phyloP scores from a whole-genome alignment of 1,284 basidiomycete species.

The Irpex sp. region DNA sequence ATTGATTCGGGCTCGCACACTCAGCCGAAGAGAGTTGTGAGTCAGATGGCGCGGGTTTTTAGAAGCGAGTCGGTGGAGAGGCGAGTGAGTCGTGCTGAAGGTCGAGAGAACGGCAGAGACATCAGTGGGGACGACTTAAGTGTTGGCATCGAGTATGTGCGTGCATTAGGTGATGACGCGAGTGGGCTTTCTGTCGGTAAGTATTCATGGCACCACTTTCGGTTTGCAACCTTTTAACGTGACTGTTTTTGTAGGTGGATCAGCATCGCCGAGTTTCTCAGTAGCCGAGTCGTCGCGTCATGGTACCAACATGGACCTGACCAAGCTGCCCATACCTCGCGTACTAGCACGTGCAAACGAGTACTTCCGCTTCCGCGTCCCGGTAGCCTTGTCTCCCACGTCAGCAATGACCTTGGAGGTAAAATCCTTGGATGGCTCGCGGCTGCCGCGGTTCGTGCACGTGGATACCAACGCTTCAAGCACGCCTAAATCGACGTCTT shows the following conservation, averaged over 20 bases:
- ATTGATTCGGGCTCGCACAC: slow-evolving; percentile 8
- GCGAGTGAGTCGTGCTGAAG: slow-evolving; percentile 46
- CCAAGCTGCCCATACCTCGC: slow-evolving; percentile 30
- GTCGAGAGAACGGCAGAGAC: slow-evolving; percentile 6
- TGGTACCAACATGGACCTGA: slow-evolving; percentile 27
- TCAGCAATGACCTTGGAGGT: slow-evolving; percentile 35
- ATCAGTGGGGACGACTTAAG: slow-evolving; percentile 53
- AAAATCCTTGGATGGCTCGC: slow-evolving; percentile 32
- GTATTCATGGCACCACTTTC: neutral
- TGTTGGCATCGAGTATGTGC: slow-evolving; percentile 66
- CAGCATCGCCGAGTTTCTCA: slow-evolving; percentile 46
- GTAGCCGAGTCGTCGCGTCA: slow-evolving; percentile 56
- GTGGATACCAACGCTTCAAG: slow-evolving; percentile 43
- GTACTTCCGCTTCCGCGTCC: slow-evolving; percentile 57
- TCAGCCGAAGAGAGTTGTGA: slow-evolving; percentile 44
- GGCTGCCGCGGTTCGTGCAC: slow-evolving; percentile 55
- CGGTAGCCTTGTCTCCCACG: slow-evolving; percentile 24
- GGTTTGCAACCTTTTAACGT: neutral
- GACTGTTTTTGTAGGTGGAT: slow-evolving; percentile 27
- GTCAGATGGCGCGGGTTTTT: slow-evolving; percentile 64
- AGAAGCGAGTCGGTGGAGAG: slow-evolving; percentile 29
- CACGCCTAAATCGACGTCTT: slow-evolving; percentile 11
- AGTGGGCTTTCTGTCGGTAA: slow-evolving; percentile 8
- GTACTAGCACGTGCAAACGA: slow-evolving; percentile 57
- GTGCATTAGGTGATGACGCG: slow-evolving; percentile 51